Conservation (phyloP, 2,329 filamentous ascomycete species). For the Bisporella sp. region DNA sequence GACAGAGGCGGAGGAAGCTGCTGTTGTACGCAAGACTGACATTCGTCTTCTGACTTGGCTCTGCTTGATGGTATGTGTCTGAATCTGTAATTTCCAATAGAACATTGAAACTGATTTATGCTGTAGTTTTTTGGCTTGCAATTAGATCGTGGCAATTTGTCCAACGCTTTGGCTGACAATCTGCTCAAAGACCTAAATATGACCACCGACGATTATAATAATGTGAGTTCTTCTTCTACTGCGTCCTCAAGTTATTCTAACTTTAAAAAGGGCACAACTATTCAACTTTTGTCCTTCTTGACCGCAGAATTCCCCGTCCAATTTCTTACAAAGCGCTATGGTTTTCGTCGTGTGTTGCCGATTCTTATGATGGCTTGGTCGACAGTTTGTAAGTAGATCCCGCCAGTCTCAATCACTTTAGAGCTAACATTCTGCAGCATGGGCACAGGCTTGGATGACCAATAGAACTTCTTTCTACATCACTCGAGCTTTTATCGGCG, state of each 20-base stretch:
- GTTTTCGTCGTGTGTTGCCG: slow-evolving; percentile 49
- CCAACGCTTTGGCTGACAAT: slow-evolving; percentile 55
- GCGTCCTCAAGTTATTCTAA: slow-evolving; percentile 10
- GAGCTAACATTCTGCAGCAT: slow-evolving; percentile 32
- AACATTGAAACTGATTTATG: slow-evolving; percentile 11
- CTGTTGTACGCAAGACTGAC: slow-evolving; percentile 46
- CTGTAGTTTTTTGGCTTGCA: slow-evolving; percentile 53
- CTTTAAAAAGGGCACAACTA: slow-evolving; percentile 37
- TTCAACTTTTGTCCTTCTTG: slow-evolving; percentile 47
- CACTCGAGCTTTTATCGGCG: slow-evolving; percentile 44
- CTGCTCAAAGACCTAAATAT: slow-evolving; percentile 47
- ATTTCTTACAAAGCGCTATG: slow-evolving; percentile 48
- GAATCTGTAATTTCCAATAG: slow-evolving; percentile 27
- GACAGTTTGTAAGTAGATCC: slow-evolving; percentile 32
- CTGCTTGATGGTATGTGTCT: slow-evolving; percentile 35
- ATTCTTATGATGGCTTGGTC: slow-evolving; percentile 45
- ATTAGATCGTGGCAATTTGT: slow-evolving; percentile 56
- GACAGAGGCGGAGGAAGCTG: slow-evolving; percentile 49
- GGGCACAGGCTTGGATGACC: slow-evolving; percentile 44
- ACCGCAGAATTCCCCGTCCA: slow-evolving; percentile 50
- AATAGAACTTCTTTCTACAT: slow-evolving; percentile 40
- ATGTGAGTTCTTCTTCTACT: slow-evolving; percentile 31
- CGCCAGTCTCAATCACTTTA: neutral
- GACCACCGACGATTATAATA: slow-evolving; percentile 47
- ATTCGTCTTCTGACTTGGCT: slow-evolving; percentile 34